These are phyloP conservation scores for Aspergillus melleus DNA, from an alignment of 2,329 filamentous ascomycete genomes.

Conservation along the genomic window DNA sequence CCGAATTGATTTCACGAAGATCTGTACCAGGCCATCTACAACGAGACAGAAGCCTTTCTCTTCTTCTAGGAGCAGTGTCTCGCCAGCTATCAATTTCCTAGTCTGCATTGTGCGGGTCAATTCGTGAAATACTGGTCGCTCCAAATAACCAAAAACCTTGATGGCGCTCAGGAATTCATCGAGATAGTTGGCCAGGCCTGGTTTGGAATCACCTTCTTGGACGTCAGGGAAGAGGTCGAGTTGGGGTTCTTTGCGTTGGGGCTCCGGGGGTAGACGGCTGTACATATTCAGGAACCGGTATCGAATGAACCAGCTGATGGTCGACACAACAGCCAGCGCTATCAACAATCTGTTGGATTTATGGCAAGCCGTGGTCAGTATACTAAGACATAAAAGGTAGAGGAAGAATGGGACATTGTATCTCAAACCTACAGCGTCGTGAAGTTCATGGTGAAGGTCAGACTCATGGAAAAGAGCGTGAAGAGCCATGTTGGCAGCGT, in stretches of 20 bases:
- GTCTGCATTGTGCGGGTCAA: slow-evolving; percentile 98
- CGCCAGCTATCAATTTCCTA: slow-evolving; percentile 89
- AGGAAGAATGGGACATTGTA: background rate
- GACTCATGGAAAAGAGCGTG: slow-evolving; percentile 82
- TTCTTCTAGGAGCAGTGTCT: slow-evolving; percentile 92
- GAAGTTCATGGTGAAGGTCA: slow-evolving; percentile 98
- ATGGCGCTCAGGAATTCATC: slow-evolving; percentile 98
- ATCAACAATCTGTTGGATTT: slow-evolving; percentile 66
- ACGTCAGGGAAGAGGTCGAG: slow-evolving; percentile 93
- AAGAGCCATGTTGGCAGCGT: slow-evolving; percentile 88
- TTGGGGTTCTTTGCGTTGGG: slow-evolving; percentile 92
- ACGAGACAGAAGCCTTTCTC: slow-evolving; percentile 98
- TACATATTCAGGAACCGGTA: slow-evolving; percentile 99
- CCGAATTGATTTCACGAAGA: slow-evolving; percentile 89
- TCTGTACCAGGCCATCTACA: slow-evolving; percentile 93
- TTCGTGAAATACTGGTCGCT: slow-evolving; percentile 95
- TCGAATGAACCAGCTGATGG: slow-evolving; percentile 86
- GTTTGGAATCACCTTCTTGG: slow-evolving; percentile 85
- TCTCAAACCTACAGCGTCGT: slow-evolving; percentile 73
- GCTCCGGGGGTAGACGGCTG: slow-evolving; percentile 85
- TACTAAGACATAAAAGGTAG: slow-evolving; percentile 2
- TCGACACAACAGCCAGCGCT: slow-evolving; percentile 73
- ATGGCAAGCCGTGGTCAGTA: slow-evolving; percentile 8
- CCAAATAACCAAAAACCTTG: slow-evolving; percentile 97
- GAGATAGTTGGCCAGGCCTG: slow-evolving; percentile 90